A percentile compares a stretch with the other conserved stretches of the same genome.
phyloP scores from a whole-genome alignment of 108 stramenopile genomes.

The Pseudonitzschia delicatissima region DNA sequence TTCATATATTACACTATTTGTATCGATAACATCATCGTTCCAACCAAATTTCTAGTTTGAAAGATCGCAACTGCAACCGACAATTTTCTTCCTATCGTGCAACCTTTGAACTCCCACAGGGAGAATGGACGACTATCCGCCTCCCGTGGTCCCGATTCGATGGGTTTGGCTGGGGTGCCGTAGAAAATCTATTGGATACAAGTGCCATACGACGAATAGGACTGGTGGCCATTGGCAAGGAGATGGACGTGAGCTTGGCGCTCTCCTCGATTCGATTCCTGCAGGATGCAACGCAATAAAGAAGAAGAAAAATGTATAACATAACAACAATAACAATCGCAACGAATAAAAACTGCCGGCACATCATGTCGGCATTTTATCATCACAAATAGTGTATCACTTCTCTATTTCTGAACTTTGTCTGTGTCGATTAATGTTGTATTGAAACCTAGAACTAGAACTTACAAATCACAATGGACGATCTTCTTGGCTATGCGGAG shows the following conservation, averaged over 20 bases:
- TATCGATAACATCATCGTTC: background rate
- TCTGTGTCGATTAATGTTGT: too few relatives aligned
- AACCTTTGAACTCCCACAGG: slow-evolving; percentile 39
- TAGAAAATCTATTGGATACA: slow-evolving; percentile 41
- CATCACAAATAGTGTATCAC: too few relatives aligned
- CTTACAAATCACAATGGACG: too few relatives aligned
- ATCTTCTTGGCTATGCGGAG: too few relatives aligned
- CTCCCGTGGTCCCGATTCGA: slow-evolving; percentile 57
- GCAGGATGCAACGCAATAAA: slow-evolving; percentile 21
- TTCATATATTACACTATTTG: background rate
- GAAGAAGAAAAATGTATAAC: too few relatives aligned
- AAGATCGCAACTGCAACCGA: slow-evolving; percentile 50
- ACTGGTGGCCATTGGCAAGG: slow-evolving; percentile 67
- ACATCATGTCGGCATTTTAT: too few relatives aligned
- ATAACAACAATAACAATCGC: too few relatives aligned
- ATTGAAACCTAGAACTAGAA: too few relatives aligned
- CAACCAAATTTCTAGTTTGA: slow-evolving; percentile 33
- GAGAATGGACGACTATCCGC: slow-evolving; percentile 53
- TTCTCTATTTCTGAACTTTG: too few relatives aligned
- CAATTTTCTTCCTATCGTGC: slow-evolving; percentile 60
- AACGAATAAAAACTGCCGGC: too few relatives aligned
- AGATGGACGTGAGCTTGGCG: slow-evolving; percentile 55
- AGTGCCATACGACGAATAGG: slow-evolving; percentile 46
- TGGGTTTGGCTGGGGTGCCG: slow-evolving; percentile 60
- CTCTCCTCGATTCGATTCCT: slow-evolving; percentile 56